Evolutionary conservation across 352 stramenopile species (phyloP), one percentile per base, ranked within the genome.

Genomic region (Phytophthora ramorum): DNA sequence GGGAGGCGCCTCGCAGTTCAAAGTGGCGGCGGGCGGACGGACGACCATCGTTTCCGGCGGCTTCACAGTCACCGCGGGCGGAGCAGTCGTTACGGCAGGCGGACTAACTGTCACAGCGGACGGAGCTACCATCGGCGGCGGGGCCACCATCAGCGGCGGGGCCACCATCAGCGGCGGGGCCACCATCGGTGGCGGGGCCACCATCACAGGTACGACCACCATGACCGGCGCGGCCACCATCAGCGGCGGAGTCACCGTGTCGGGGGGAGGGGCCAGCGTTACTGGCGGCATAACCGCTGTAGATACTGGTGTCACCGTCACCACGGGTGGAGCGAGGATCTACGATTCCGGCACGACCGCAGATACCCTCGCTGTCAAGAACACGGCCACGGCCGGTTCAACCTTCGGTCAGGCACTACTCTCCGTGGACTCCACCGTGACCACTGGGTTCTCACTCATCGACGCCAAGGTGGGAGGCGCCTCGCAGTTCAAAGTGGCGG

Each of bases 111-210:
- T 37, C 10, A 37, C 32, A 37, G 32, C 32, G 10, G 32, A 12
- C 32, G 32, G 32, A 37, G 32, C 32, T 14, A 37, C 32, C 3
- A 37, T 37, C 32, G 54, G 51, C 50, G 71, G 71, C 4, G 64
- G 62, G 9, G 32, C 32, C 2, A 37, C 32, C 3, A 16, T 74
- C 12, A 77, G 32, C 32, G 32, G 32, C 10, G 32, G 32, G 20
- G 32, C 32, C 2, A 37, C 32, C 3, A 37, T 37, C 32, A 12
- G 8, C 32, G 32, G 32, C 7, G 32, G 32, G 7, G 32, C 32
- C 7, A 37, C 32, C 32, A 13, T 37, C 32, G 9, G 4, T 12
- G 32, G 32, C 7, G 8, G 8, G 10, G 32, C 63, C 10, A 51
- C 79, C 2, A 51, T 59, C 2, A n/a, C n/a, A n/a, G n/a, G n/a